phyloP scores from a whole-genome alignment of 73 alveolate genomes.

The Stentor coeruleus region DNA sequence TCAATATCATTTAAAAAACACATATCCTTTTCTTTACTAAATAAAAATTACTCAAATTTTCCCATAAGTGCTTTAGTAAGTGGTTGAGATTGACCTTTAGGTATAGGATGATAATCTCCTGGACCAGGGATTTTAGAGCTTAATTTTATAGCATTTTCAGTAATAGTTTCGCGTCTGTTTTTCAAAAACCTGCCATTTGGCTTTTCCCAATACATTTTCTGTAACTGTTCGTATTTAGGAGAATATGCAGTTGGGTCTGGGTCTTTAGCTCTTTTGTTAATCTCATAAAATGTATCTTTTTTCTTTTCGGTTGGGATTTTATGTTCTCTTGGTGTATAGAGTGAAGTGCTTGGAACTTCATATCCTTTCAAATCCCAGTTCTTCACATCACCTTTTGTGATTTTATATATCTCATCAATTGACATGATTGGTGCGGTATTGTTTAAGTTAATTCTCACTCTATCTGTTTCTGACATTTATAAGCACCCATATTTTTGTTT shows the following conservation, averaged over 20 bases:
- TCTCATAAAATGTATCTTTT: constrained; percentile 1
- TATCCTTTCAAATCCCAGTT: constrained; percentile 6
- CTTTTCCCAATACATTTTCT: not conserved
- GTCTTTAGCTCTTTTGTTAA: constrained; percentile 1
- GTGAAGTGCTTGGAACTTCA: not conserved
- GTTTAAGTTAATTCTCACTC: not conserved
- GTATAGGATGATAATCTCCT: not conserved
- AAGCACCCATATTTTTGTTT: too few relatives aligned
- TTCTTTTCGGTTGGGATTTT: constrained; percentile 18
- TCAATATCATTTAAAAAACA: not conserved
- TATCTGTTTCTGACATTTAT: too few relatives aligned
- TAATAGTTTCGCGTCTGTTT: not conserved
- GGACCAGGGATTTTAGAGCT: constrained; percentile 14
- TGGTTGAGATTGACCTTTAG: not conserved
- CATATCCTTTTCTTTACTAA: not conserved
- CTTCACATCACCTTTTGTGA: not conserved
- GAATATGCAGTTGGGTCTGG: constrained; percentile 1
- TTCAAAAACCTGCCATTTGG: constrained; percentile 16
- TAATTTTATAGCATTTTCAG: not conserved
- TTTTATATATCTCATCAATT: not conserved
- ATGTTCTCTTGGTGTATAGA: not conserved
- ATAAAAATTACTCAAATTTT: constrained; percentile 7
- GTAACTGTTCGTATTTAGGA: not conserved
- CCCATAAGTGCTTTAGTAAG: not conserved
- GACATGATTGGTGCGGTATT: not conserved